These are phyloP conservation scores for Plasmopara halstedii DNA, from an alignment of 352 stramenopile species.

Conservation along the genomic window DNA sequence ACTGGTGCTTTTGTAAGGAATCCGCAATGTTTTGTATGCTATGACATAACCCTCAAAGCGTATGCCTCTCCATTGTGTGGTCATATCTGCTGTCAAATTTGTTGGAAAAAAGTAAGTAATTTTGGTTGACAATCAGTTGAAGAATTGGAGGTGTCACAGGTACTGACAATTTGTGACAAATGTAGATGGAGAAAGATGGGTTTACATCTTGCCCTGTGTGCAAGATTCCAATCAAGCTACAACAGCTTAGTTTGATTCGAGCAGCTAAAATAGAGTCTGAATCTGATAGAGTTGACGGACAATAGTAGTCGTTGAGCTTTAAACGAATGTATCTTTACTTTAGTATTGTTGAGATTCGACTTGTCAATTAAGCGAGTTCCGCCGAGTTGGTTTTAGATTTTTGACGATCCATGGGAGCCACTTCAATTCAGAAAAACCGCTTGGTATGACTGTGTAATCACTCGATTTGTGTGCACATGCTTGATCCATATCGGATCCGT, in stretches of 20 bases:
- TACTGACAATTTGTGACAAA: slow-evolving; percentile 21
- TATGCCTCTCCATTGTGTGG: slow-evolving; percentile 65
- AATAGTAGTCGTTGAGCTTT: slow-evolving; percentile 4
- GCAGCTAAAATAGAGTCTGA: slow-evolving; percentile 35
- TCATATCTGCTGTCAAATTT: slow-evolving; percentile 76
- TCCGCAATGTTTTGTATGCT: slow-evolving; percentile 80
- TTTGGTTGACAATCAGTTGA: background rate
- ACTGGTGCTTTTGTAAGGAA: slow-evolving; percentile 57
- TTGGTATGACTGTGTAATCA: slow-evolving; percentile 4
- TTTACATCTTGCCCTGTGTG: slow-evolving; percentile 70
- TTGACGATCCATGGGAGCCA: slow-evolving; percentile 4
- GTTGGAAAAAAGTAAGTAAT: slow-evolving; percentile 73
- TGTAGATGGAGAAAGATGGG: slow-evolving; percentile 65
- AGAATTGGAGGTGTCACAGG: background rate
- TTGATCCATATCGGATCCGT: slow-evolving; percentile 12
- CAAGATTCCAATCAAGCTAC: slow-evolving; percentile 63
- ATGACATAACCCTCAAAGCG: slow-evolving; percentile 70
- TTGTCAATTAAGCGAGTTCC: slow-evolving; percentile 28
- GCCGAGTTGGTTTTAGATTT: slow-evolving; percentile 10
- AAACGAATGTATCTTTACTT: slow-evolving; percentile 21
- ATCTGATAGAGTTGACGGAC: slow-evolving; percentile 5
- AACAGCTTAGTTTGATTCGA: slow-evolving; percentile 65
- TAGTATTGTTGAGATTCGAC: slow-evolving; percentile 9
- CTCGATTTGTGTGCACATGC: slow-evolving; percentile 1
- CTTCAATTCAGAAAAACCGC: slow-evolving; percentile 9